phyloP scores from a whole-genome alignment of 768 basidiomycete species.

The Mycena maculata region DNA sequence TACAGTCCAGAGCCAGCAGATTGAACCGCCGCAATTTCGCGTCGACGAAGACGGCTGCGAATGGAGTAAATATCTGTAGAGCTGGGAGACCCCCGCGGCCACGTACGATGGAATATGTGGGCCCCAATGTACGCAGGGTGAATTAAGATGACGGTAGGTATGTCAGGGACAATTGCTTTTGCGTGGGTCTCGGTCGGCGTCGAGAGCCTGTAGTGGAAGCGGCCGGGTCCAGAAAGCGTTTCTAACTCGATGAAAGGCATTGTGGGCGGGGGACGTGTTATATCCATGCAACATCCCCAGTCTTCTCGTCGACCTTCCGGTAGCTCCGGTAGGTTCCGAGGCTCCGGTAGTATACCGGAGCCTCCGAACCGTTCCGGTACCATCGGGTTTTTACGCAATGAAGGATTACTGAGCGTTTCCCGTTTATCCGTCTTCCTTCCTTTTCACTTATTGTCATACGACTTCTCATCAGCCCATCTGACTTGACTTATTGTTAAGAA shows the following conservation, averaged over 20 bases:
- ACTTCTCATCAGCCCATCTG: too few relatives aligned
- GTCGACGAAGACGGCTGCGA: background rate
- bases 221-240: background rate
- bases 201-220: constrained; percentile 24
- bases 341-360: too few relatives aligned
- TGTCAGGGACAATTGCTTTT: background rate
- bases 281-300: too few relatives aligned
- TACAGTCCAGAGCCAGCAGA: background rate
- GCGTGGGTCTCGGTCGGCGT: constrained; percentile 8
- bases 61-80: background rate
- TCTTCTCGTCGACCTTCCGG: too few relatives aligned
- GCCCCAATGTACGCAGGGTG: background rate
- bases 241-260: constrained; percentile 8
- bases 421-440: too few relatives aligned
- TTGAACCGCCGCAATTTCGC: background rate
- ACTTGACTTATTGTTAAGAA: too few relatives aligned
- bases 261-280: background rate
- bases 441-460: too few relatives aligned
- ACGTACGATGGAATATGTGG: background rate
- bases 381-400: too few relatives aligned
- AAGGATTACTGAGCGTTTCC: too few relatives aligned
- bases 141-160: constrained; percentile 18
- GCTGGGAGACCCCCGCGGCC: background rate
- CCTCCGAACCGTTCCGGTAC: too few relatives aligned
- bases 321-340: too few relatives aligned